Evolutionary conservation across 192 early-diverging fungal genomes (phyloP).

Genomic region (Coemansia biformis): DNA sequence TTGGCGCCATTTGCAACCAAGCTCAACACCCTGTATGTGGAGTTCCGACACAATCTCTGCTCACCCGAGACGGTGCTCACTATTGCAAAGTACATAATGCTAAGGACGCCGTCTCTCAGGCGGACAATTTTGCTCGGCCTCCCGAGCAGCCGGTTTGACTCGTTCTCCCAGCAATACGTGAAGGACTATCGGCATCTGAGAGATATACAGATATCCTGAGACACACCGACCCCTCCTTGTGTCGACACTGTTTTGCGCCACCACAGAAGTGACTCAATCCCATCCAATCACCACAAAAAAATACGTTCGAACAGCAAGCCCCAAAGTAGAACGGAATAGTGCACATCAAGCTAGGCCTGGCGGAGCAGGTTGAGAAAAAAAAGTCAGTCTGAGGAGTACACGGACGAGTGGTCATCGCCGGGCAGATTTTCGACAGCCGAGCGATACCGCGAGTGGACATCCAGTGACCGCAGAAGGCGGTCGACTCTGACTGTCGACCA

Average conservation of each 20-base stretch:
- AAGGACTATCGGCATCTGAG: background rate
- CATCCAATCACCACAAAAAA: no score
- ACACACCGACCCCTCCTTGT: no score
- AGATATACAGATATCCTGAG: background rate
- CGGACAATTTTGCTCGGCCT: background rate
- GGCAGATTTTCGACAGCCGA: slow-evolving; percentile 16
- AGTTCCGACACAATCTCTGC: background rate
- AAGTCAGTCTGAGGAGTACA: slow-evolving; percentile 1
- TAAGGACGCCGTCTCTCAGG: background rate
- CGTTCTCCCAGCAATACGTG: background rate
- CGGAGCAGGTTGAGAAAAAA: background rate
- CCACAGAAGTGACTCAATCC: no score
- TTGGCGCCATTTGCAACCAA: background rate
- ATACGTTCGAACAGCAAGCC: no score
- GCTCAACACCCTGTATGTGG: background rate
- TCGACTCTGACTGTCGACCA: slow-evolving; percentile 73
- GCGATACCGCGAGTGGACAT: slow-evolving; percentile 41
- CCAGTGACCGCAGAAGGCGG: slow-evolving; percentile 35
- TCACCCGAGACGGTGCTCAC: background rate
- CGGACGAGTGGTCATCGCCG: background rate
- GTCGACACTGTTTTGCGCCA: no score
- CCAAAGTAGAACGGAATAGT: no score
- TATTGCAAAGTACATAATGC: slow-evolving; percentile 1
- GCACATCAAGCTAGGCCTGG: no score
- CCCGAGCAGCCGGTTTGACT: background rate